Evolutionary conservation across 108 stramenopile species (phyloP).

Genomic region (Aurantiochytrium sp.): DNA sequence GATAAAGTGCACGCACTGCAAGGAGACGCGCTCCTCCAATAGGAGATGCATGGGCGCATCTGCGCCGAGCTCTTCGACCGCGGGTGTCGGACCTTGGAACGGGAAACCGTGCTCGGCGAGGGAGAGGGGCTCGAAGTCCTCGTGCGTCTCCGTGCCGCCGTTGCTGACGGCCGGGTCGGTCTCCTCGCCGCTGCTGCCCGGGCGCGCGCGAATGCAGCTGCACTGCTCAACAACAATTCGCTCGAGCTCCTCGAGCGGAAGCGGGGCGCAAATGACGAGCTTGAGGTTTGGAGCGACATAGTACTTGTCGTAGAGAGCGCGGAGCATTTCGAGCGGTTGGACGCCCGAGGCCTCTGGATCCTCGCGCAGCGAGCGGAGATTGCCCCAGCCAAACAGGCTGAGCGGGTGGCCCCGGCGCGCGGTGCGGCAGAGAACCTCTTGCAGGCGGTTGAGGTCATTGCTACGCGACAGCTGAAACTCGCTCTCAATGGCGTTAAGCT

Average conservation of each 20-base stretch:
- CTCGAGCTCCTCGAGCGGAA: constrained; percentile 71
- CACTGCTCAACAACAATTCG: constrained; percentile 64
- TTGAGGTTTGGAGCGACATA: constrained; percentile 89
- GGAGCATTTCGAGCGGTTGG: constrained; percentile 68
- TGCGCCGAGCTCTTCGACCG: neutral
- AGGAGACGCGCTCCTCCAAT: neutral
- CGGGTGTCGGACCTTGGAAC: neutral
- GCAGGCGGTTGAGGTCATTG: constrained; percentile 81
- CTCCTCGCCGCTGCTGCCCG: no score
- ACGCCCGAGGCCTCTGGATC: constrained; percentile 52
- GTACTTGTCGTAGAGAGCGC: constrained; percentile 74
- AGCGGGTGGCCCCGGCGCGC: constrained; percentile 65
- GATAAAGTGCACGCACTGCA: constrained; percentile 60
- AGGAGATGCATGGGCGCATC: neutral
- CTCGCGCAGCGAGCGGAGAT: constrained; percentile 77
- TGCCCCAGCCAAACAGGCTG: constrained; percentile 88
- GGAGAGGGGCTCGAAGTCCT: neutral
- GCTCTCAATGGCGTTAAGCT: constrained; percentile 87
- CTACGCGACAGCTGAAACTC: constrained; percentile 85
- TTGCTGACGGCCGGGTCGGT: no score
- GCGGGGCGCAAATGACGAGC: constrained; percentile 61
- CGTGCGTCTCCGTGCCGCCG: neutral
- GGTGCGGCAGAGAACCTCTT: constrained; percentile 63
- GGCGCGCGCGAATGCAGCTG: constrained; percentile 68
- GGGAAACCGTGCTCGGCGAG: neutral